Base-by-base conservation (phyloP, 805 yeast genomes). In the Lachancea lanzarotensis region DNA sequence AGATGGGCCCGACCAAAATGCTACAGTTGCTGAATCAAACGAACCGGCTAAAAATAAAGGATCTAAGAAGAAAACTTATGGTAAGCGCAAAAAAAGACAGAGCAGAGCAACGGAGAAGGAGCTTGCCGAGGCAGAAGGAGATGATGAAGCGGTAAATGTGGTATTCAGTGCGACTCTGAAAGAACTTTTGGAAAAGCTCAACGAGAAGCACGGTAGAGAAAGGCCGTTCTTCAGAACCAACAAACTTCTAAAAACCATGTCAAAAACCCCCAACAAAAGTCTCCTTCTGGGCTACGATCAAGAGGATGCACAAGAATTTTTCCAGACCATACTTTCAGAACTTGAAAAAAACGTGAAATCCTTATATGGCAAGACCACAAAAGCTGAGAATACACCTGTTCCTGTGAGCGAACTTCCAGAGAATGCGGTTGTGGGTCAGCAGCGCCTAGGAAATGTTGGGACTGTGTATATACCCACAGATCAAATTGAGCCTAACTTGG, bases 301-400 rank as follows among this genome's bases (percentile, higher is more conserved):
- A 66, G 96, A 90, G 63, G 98, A 90, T 67, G 97, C 97, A 0
- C 96, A 90, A 65, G 98, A 90, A 62, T 90, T 90, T 57, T 90
- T 90, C 68, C 97, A 90, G 61, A 73, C 82, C 42, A 74, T 84
- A 2, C 70, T 85, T 73, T 72, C 76, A 35, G 78, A 82, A 45
- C 67, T 85, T 27, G 95, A 85, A 70, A 66, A 61, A 61, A 59
- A 52, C 48, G 51, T 56, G 22, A 54, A 64, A 41, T 49, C 62
- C 37, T 18, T 57, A 18, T n/a, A 39, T 42, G 56, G 56, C n/a
- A 33, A 46, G 22, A 35, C 49, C 15, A 50, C 62, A 8, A 59
- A 63, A 0, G 60, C 62, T 18, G 53, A 55, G 35, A 46, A 45
- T 7, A 55, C 55, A 10, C 62, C 66, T 10, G 45, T 67, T 7